Evolutionary conservation across 441 rosid genomes (phyloP), one percentile per base, ranked within the genome.

Genomic region (Populus hybrid): DNA sequence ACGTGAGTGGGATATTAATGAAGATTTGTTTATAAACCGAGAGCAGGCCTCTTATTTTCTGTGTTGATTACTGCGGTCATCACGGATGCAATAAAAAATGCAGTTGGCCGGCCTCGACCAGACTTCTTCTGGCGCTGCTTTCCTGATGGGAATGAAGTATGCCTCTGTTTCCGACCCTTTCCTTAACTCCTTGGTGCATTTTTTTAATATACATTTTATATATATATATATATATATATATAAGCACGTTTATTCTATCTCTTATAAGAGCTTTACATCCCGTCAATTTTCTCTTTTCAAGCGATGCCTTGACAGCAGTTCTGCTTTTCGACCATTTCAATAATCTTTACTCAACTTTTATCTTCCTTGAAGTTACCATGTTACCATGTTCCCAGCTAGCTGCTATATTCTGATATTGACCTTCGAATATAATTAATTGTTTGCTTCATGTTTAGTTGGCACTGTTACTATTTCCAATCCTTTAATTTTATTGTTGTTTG

Each of bases 51-150:
- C 69, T 82, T 89, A 7, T 93, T 84, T 86, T 85, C 98, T 69
- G 88, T 88, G 0, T 81, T 91, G 59, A 84, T 95, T n/a, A 91
- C 97, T 18, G 97, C 72, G n/a, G 92, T 95, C 19, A 85, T 95
- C 75, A 93, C 98, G 65, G 98, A 95, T 82, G 82, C 94, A 36
- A 86, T 92, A n/a, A 89, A 89, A 80, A 76, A 76, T 73, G 91
- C 88, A 16, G 89, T 87, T 50, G 97, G 94, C 66, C 87, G 92
- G 75, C 94, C 94, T 24, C 85, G 97, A 35, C 94, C 97, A 4
- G 88, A 92, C 86, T 92, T 92, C 88, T 92, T 90, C 68, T 90
- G 90, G 90, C 91, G 94, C 71, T 90, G 97, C 83, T 94, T 94
- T 79, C 98, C 98, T 74, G 88, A 91, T 83, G 97, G 95, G 61